These are phyloP conservation scores for Anastatica hierochuntica DNA, from an alignment of 345 rosid species.

Conservation along the genomic window DNA sequence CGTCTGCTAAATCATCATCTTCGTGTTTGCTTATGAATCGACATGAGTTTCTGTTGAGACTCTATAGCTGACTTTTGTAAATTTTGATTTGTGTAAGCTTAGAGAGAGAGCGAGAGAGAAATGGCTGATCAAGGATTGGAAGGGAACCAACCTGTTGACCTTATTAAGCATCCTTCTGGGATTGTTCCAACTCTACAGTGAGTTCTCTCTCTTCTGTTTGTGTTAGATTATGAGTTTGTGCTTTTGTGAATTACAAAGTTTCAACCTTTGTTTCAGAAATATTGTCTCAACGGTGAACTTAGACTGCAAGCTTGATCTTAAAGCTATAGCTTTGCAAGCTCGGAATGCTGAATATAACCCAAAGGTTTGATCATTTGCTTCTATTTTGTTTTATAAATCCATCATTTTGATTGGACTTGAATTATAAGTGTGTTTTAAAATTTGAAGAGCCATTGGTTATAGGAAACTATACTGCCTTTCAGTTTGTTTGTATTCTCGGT, in stretches of 20 bases:
- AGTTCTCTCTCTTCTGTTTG: constrained; percentile 18
- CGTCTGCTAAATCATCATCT: too few species aligned
- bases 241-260: background rate
- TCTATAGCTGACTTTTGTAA: background rate
- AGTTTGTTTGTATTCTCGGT: too few species aligned
- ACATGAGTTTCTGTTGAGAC: too few species aligned
- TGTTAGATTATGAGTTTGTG: too few species aligned
- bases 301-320: too few species aligned
- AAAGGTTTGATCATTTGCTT: constrained; percentile 34
- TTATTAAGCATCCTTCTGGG: constrained; percentile 89
- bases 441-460: too few species aligned
- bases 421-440: too few species aligned
- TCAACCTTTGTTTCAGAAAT: background rate
- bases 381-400: background rate
- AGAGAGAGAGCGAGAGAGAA: too few species aligned
- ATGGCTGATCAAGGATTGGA: constrained; percentile 78
- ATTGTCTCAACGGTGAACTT: too few species aligned
- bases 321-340: too few species aligned
- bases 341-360: constrained; percentile 65
- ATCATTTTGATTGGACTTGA: background rate
- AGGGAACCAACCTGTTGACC: constrained; percentile 93
- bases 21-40: too few species aligned
- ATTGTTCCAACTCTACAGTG: constrained; percentile 95
- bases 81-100: background rate
- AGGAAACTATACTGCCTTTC: too few species aligned